phyloP scores from a whole-genome alignment of 2,329 filamentous ascomycete genomes.

The Calonectria henricotiae region DNA sequence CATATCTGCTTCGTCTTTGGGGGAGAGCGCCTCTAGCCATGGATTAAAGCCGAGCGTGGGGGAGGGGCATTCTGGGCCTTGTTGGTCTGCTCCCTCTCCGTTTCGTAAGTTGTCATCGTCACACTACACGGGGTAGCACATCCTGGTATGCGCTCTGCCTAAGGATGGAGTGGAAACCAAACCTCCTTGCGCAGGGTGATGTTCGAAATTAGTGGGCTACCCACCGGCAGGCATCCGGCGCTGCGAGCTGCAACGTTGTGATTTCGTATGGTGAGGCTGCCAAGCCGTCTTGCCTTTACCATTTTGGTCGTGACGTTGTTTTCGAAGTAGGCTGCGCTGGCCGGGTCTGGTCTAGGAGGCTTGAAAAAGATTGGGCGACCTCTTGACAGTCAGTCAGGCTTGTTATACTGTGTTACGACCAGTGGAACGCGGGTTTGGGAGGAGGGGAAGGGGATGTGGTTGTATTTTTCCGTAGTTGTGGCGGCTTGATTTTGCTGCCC shows the following conservation, averaged over 20 bases:
- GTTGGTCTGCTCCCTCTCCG: background rate
- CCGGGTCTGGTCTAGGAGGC: background rate
- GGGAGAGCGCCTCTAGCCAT: background rate
- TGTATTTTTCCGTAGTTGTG: conserved; percentile 12
- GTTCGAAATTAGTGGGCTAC: background rate
- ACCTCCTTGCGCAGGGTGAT: background rate
- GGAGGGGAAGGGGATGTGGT: background rate
- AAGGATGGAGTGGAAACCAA: background rate
- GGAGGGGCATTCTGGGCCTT: background rate
- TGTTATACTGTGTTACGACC: background rate
- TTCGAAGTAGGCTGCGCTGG: conserved; percentile 8
- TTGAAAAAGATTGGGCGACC: background rate
- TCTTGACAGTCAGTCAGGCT: background rate
- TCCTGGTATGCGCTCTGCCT: background rate
- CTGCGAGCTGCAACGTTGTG: conserved; percentile 8
- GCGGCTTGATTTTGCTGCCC: background rate
- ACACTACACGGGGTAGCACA: background rate
- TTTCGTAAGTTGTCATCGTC: background rate
- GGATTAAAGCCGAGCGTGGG: conserved; percentile 1
- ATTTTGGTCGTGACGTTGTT: conserved; percentile 6
- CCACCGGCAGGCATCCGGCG: conserved; percentile 17
- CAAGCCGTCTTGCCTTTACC: conserved; percentile 10
- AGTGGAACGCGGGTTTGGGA: background rate
- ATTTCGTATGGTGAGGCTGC: conserved; percentile 7
- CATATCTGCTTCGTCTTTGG: conserved; percentile 14